Base-by-base conservation (phyloP, 1,139 yeast species). In the Suhomyces bolitotheri region DNA sequence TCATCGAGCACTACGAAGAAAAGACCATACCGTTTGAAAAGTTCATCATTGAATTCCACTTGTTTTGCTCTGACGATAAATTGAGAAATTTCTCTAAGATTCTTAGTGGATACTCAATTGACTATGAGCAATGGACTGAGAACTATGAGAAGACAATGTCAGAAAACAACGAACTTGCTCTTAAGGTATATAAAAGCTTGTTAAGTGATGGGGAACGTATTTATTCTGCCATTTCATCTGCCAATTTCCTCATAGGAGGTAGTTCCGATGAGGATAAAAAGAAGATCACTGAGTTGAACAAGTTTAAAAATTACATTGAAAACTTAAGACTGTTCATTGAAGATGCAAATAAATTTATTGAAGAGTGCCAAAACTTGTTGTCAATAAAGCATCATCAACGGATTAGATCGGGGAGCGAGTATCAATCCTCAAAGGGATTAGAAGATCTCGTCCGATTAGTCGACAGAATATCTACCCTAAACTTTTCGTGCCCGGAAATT, bases 131-230 rank as follows among this genome's bases (percentile, higher is more conserved):
- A 23, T 84, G 94, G 92, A 49, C 71, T 22, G 45, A 49, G 6
- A 68, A 66, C 33, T 74, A 76, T 46, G 66, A 71, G 28, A 57
- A 56, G 2, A 39, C 69, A 7, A 58, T 81, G 56, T 45, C 52
- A 0, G 62, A 63, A 2, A 62, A 66, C 29, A 63, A 67, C 6
- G 71, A 70, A 13, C 76, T 84, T 2, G 50, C 77, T 1, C 59
- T 81, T 31, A 70, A 73, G 36, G 49, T 62, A 1, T 64, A 80
- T 41, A 71, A 66, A 39, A 42, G 62, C 1, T 49, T 82, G 13
- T 58, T 75, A 3, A 46, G 52, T 7, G 89, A 82, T 37, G 85
- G 86, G 4, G 83, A 80, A 42, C 62, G 69, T 32, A 67, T 79
- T 2, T 62, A 67, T 29, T 51, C 64, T 4, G 67, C 70, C 0